Percentiles rank a stretch among this genome's conserved stretches.
Evolutionary conservation across 2,329 filamentous ascomycete species (phyloP).

Genomic region (Pleoardoris graminearum): DNA sequence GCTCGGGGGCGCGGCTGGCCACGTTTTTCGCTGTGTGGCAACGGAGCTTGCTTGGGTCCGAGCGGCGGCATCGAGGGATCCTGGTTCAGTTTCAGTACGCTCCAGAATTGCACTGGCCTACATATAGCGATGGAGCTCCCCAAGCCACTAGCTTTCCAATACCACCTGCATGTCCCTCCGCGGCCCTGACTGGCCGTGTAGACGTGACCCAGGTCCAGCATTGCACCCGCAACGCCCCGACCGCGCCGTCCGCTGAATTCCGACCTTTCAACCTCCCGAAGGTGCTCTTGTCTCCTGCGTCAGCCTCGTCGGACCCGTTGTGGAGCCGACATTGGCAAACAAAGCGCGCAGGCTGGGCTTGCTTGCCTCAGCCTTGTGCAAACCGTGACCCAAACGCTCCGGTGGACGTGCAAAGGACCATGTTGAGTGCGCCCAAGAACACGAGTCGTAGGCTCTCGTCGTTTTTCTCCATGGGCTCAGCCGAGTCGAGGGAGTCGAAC

Average conservation of each 20-base stretch:
- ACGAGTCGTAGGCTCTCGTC: conserved; percentile 41
- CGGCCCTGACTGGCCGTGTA: conserved; percentile 20
- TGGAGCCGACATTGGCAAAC: background rate
- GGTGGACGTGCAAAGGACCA: background rate
- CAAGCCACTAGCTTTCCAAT: conserved; percentile 3
- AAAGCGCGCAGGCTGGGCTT: background rate
- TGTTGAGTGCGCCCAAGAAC: conserved; percentile 34
- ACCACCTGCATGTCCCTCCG: conserved; percentile 5
- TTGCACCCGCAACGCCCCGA: conserved; percentile 8
- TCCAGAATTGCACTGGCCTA: conserved; percentile 9
- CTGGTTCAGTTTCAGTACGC: conserved; percentile 6
- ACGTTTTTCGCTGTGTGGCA: conserved; percentile 8
- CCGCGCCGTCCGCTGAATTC: conserved; percentile 1
- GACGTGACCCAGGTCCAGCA: conserved; percentile 13
- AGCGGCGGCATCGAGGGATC: conserved; percentile 3
- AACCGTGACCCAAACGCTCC: background rate
- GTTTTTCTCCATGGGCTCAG: conserved; percentile 34
- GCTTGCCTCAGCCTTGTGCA: background rate
- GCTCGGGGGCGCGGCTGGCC: background rate
- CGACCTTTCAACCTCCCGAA: background rate
- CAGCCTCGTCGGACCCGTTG: background rate
- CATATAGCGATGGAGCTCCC: conserved; percentile 12
- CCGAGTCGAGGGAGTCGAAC: conserved; percentile 13
- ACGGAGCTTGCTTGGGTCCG: background rate
- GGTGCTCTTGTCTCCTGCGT: background rate